These are phyloP conservation scores for Lachancea nothofagi DNA, from an alignment of 805 yeast species.

Conservation along the genomic window DNA sequence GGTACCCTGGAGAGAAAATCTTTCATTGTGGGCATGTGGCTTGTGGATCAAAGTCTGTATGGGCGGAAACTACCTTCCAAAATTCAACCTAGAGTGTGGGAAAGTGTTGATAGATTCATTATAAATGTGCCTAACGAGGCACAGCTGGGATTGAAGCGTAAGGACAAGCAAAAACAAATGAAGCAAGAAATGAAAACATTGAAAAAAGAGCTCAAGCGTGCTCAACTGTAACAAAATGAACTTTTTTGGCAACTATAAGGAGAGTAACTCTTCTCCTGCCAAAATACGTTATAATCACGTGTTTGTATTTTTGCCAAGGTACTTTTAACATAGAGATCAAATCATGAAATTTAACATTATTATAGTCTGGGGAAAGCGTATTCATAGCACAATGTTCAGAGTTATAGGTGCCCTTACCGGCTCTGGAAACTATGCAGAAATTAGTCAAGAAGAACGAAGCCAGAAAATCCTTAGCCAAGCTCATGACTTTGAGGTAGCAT, in stretches of 20 bases:
- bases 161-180: slow-evolving; percentile 20
- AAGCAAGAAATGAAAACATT: slow-evolving; percentile 29
- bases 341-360: no score
- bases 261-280: no score
- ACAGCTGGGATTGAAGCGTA: slow-evolving; percentile 9
- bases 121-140: slow-evolving; percentile 14
- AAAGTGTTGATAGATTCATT: slow-evolving; percentile 47
- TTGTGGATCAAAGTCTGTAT: slow-evolving; percentile 91
- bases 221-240: slow-evolving; percentile 2
- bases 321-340: no score
- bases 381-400: slow-evolving; percentile 29
- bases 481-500: slow-evolving; percentile 60
- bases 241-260: no score
- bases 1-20: slow-evolving; percentile 76
- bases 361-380: not conserved
- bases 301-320: no score
- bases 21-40: slow-evolving; percentile 96
- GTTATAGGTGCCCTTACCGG: slow-evolving; percentile 32
- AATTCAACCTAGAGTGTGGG: slow-evolving; percentile 71
- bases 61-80: slow-evolving; percentile 81
- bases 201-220: slow-evolving; percentile 11
- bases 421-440: slow-evolving; percentile 11
- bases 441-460: slow-evolving; percentile 32
- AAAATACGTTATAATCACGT: no score
- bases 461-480: slow-evolving; percentile 37